phyloP scores from a whole-genome alignment of 768 basidiomycete genomes.

The Sporobolomyces pararoseus region DNA sequence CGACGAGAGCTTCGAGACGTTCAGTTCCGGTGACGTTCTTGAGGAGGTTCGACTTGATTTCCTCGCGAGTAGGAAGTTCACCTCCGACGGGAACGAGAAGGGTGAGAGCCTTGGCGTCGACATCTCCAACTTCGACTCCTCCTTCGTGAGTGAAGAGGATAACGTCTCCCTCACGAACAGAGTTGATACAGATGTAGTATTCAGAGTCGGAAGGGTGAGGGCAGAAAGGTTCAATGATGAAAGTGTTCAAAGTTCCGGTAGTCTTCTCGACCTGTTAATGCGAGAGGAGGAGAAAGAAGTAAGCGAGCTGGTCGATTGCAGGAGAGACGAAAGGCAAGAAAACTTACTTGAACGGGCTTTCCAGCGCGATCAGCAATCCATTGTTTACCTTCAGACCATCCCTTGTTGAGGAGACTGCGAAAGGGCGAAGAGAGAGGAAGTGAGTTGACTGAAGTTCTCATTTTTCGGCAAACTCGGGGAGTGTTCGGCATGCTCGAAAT shows the following conservation, averaged over 20 bases:
- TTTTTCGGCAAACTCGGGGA: slow-evolving; percentile 5
- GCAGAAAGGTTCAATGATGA: slow-evolving; percentile 98
- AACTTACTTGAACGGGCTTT: slow-evolving; percentile 77
- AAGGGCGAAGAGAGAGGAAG: neutral
- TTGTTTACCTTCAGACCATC: slow-evolving; percentile 75
- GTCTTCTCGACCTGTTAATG: slow-evolving; percentile 70
- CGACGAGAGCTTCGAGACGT: slow-evolving; percentile 86
- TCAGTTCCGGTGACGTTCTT: slow-evolving; percentile 68
- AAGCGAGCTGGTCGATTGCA: neutral
- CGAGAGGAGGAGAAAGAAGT: neutral
- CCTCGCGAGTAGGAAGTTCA: slow-evolving; percentile 76
- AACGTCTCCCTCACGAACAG: slow-evolving; percentile 84
- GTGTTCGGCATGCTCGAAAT: neutral
- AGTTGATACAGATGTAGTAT: slow-evolving; percentile 98
- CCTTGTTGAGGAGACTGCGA: slow-evolving; percentile 71
- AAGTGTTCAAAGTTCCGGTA: slow-evolving; percentile 91
- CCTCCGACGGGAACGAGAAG: slow-evolving; percentile 71
- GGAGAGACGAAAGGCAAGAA: neutral
- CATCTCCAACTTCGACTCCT: slow-evolving; percentile 97
- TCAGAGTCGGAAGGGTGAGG: slow-evolving; percentile 90
- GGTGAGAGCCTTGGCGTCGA: slow-evolving; percentile 91
- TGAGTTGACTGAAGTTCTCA: neutral
- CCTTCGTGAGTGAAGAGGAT: slow-evolving; percentile 99
- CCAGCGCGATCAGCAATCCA: slow-evolving; percentile 88
- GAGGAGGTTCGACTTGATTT: slow-evolving; percentile 71